Conservation (phyloP, 139 green algal species). For the Mesotaenium endlicherianum region DNA sequence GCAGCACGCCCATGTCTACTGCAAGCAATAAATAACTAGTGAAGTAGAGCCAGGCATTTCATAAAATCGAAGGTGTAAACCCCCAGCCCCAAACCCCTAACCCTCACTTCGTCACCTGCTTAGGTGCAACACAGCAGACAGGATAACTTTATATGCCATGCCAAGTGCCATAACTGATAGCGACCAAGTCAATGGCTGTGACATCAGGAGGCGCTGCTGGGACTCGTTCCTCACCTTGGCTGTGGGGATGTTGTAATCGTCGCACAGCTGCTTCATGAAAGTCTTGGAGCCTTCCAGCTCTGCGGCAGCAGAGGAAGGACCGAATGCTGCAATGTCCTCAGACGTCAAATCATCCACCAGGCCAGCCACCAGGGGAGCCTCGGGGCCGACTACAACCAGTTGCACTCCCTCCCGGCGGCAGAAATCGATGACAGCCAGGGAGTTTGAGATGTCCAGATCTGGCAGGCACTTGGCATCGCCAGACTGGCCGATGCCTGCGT, state of each 20-base stretch:
- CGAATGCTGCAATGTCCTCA: conserved; percentile 81
- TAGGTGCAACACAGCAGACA: no score
- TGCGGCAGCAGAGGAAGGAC: conserved; percentile 76
- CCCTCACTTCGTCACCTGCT: no score
- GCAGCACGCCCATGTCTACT: no score
- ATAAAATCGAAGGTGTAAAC: no score
- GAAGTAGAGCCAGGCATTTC: no score
- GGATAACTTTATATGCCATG: no score
- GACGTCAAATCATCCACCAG: conserved; percentile 74
- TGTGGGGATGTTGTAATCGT: conserved; percentile 92
- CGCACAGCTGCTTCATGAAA: conserved; percentile 93
- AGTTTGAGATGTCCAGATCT: conserved; percentile 37
- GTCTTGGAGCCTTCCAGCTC: conserved; percentile 91
- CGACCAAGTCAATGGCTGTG: no score
- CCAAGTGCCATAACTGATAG: no score
- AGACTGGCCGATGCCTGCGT: conserved; percentile 47
- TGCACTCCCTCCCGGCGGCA: conserved; percentile 31
- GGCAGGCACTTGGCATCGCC: conserved; percentile 39
- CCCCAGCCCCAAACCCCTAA: no score
- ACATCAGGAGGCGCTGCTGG: no score
- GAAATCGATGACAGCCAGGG: conserved; percentile 46
- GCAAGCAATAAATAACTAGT: no score
- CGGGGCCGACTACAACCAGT: conserved; percentile 53
- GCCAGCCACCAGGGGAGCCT: conserved; percentile 87
- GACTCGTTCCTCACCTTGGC: conserved; percentile 46